Conservation (phyloP, 2,329 filamentous ascomycete species). For the Dothistroma septosporum region DNA sequence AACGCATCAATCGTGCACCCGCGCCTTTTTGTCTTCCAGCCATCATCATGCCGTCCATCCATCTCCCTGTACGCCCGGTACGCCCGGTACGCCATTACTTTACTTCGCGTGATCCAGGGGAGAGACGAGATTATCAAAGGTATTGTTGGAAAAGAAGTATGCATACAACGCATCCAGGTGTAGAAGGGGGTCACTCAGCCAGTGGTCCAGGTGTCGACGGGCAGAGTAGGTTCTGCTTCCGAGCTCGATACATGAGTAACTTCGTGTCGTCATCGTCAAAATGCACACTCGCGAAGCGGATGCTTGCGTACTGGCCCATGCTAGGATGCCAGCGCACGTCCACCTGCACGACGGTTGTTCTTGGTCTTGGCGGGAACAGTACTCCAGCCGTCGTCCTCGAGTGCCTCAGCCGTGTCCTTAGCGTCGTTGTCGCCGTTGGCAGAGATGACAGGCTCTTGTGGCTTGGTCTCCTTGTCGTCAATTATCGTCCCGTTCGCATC, state of each 20-base stretch:
- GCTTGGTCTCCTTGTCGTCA: conserved; percentile 52
- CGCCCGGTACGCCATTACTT: conserved; percentile 1
- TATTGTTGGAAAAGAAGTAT: neutral
- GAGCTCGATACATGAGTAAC: neutral
- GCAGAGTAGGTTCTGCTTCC: neutral
- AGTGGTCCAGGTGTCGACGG: neutral
- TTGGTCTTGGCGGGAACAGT: conserved; percentile 48
- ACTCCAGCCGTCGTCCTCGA: conserved; percentile 54
- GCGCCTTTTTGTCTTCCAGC: conserved; percentile 1
- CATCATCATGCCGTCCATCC: conserved; percentile 1
- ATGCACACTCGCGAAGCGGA: conserved; percentile 1
- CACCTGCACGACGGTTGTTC: conserved; percentile 41
- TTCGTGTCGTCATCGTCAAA: conserved; percentile 3
- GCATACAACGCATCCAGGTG: neutral
- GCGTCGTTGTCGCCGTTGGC: conserved; percentile 32
- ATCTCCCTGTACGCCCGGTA: neutral
- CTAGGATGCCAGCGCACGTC: conserved; percentile 48
- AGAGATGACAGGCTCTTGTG: conserved; percentile 49
- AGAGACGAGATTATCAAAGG: neutral
- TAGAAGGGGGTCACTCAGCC: neutral
- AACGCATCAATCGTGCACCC: neutral
- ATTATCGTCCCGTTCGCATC: conserved; percentile 50
- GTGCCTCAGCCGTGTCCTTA: conserved; percentile 42
- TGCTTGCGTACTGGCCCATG: conserved; percentile 2
- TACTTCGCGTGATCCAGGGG: neutral